Evolutionary conservation across 768 basidiomycete species (phyloP).

Genomic region (Phaffia tasmanica): DNA sequence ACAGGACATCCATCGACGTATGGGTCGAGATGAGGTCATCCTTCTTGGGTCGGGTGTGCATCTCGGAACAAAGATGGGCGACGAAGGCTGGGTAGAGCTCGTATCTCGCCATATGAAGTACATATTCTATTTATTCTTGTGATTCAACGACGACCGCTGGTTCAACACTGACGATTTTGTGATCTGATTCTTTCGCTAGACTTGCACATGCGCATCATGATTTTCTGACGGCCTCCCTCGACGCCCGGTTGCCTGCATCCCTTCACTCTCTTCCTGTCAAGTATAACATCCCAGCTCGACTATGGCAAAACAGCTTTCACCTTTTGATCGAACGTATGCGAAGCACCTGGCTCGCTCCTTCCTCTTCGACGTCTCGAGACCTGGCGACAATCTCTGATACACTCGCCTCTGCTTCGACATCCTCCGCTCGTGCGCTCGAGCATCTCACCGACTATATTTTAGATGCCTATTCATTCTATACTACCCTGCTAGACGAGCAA

Average conservation of each 20-base stretch:
- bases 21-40: slow-evolving; percentile 43
- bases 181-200: slow-evolving; percentile 41
- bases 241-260: slow-evolving; percentile 77
- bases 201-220: slow-evolving; percentile 84
- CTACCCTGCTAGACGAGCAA: slow-evolving; percentile 72
- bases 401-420: neutral
- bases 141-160: neutral
- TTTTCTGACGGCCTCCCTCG: slow-evolving; percentile 69
- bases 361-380: slow-evolving; percentile 4
- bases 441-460: slow-evolving; percentile 90
- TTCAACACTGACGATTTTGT: slow-evolving; percentile 23
- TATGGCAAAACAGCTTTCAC: slow-evolving; percentile 88
- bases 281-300: slow-evolving; percentile 86
- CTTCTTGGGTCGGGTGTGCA: slow-evolving; percentile 27
- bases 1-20: slow-evolving; percentile 63
- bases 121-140: slow-evolving; percentile 32
- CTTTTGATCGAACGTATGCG: slow-evolving; percentile 82
- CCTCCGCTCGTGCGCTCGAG: slow-evolving; percentile 56
- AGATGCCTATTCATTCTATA: slow-evolving; percentile 89
- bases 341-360: slow-evolving; percentile 59
- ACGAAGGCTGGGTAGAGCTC: slow-evolving; percentile 41
- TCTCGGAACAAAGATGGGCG: slow-evolving; percentile 27
- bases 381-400: slow-evolving; percentile 1
- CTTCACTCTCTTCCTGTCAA: slow-evolving; percentile 79
- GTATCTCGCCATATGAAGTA: slow-evolving; percentile 67